Evolutionary conservation across 1,139 yeast species (phyloP).

Genomic region (Pichia sp.): DNA sequence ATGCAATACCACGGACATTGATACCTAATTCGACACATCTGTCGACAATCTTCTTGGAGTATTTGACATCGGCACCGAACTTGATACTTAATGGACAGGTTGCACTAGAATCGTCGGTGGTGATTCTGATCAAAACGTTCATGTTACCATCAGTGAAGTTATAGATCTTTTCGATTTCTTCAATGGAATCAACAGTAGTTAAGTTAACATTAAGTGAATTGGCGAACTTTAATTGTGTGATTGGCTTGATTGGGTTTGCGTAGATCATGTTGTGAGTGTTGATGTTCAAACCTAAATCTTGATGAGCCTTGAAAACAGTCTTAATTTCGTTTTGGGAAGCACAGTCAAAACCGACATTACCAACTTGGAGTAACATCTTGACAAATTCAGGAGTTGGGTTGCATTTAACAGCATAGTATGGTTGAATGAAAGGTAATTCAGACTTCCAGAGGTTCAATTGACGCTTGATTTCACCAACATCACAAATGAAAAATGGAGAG

Average conservation of each 20-base stretch:
- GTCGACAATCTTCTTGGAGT: slow-evolving; percentile 56
- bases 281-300: slow-evolving; percentile 36
- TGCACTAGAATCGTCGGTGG: slow-evolving; percentile 89
- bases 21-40: slow-evolving; percentile 62
- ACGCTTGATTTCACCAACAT: slow-evolving; percentile 67
- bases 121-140: slow-evolving; percentile 71
- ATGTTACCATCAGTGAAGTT: slow-evolving; percentile 51
- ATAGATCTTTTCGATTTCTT: slow-evolving; percentile 75
- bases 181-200: slow-evolving; percentile 89
- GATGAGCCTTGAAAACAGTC: slow-evolving; percentile 42
- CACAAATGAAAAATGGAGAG: slow-evolving; percentile 88
- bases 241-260: slow-evolving; percentile 93
- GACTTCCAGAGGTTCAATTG: slow-evolving; percentile 61
- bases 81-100: slow-evolving; percentile 86
- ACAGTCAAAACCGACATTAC: slow-evolving; percentile 78
- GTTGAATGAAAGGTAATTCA: slow-evolving; percentile 71
- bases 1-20: slow-evolving; percentile 79
- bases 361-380: slow-evolving; percentile 53
- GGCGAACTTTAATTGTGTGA: slow-evolving; percentile 77
- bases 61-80: slow-evolving; percentile 73
- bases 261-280: slow-evolving; percentile 73
- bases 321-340: slow-evolving; percentile 89
- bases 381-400: slow-evolving; percentile 71
- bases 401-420: slow-evolving; percentile 94
- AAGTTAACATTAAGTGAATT: slow-evolving; percentile 50